Percentiles rank a stretch among this genome's conserved stretches.
These are phyloP conservation scores for Coleophoma crateriformis DNA, from an alignment of 2,329 filamentous ascomycete species.

Conservation along the genomic window DNA sequence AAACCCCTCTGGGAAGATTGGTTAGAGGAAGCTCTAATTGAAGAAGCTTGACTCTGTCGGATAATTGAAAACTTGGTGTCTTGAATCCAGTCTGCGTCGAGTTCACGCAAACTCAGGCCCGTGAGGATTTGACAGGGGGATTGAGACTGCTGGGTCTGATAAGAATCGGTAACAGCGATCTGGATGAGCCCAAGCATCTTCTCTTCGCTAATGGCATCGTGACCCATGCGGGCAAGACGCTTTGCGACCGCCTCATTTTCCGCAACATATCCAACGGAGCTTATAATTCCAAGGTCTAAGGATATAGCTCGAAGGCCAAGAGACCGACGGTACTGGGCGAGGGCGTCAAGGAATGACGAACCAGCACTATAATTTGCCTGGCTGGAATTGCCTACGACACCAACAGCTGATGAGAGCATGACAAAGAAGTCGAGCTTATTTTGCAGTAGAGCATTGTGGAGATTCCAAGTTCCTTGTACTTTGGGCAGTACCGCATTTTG, in stretches of 20 bases:
- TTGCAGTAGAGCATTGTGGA: conserved; percentile 6
- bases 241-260: not conserved
- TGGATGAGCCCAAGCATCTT: conserved; percentile 19
- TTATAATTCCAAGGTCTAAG: not conserved
- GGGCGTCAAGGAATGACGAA: not conserved
- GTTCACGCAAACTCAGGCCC: not conserved
- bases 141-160: conserved; percentile 11
- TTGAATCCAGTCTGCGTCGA: not conserved
- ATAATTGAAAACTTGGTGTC: not conserved
- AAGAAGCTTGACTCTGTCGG: not conserved
- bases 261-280: not conserved
- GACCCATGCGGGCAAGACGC: not conserved
- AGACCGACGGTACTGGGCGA: not conserved
- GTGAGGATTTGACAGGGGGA: not conserved
- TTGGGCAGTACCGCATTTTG: not conserved
- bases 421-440: not conserved
- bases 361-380: not conserved
- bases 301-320: not conserved
- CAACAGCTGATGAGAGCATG: not conserved
- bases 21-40: not conserved
- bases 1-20: not conserved
- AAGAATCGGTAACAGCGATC: conserved; percentile 22
- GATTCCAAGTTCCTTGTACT: conserved; percentile 5
- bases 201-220: not conserved
- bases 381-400: not conserved